Base-by-base conservation (phyloP, 768 basidiomycete genomes). In the Vishniacozyma victoriae region DNA sequence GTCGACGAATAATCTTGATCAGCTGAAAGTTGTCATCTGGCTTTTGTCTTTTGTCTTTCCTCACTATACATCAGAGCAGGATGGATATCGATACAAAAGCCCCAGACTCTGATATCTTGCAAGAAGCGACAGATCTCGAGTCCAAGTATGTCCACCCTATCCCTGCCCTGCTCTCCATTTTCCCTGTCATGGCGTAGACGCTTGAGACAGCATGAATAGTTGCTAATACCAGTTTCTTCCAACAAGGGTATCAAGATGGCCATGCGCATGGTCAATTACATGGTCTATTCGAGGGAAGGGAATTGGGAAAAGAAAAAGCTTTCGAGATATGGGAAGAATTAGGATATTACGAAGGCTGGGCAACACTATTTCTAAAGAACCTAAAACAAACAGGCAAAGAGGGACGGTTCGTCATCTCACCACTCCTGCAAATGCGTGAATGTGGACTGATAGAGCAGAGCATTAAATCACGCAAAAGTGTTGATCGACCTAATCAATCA, bases 301-400 rank as follows among this genome's bases (percentile, higher is more conserved):
- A 85, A 0, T 77, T 96, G 15, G 93, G 91, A 1, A 78, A 83
- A 46, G 85, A 89, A 59, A 91, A 93, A 59, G 87, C 86, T 0
- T 96, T 83, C 70, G 91, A 93, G 72, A 82, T 95, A 73, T 96
- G 91, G 90, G 92, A 96, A 70, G 93, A 99, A 70, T 78, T 99
- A 12, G 91, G 87, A 1, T 96, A 84, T 61, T 92, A 92, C 68
- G 80, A 92, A 60, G 93, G 91, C 4, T 85, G 85, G 59, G 88
- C 88, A 2, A 53, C n/a, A n/a, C n/a, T n/a, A n/a, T n/a, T n/a
- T n/a, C n/a, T n/a, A n/a, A n/a, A n/a, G n/a, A n/a, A n/a, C n/a
- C n/a, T n/a, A n/a, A n/a, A n/a, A n/a, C n/a, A n/a, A 20, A 36
- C 48, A 50, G 40, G 38, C 44, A 27, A 19, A 15, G n/a, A 33